Conservation (phyloP, 305 asterid genomes). For the Fraxinus latifolia region DNA sequence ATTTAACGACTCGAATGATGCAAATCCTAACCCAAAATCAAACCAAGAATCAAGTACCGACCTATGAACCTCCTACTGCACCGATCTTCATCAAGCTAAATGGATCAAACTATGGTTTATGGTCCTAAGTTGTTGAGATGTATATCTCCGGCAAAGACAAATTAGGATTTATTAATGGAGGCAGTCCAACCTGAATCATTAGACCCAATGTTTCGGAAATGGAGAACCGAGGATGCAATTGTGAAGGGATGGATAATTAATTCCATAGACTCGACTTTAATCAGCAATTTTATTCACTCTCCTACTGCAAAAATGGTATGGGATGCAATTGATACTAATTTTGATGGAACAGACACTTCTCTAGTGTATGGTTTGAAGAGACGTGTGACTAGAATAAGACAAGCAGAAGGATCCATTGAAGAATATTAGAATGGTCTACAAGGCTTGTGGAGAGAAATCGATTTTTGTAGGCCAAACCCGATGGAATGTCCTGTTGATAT, state of each 20-base stretch:
- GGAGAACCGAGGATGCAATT: neutral
- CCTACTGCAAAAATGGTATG: neutral
- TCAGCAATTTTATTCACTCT: neutral
- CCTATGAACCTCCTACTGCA: neutral
- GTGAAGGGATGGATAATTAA: neutral
- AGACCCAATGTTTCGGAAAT: no score
- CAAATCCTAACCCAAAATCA: neutral
- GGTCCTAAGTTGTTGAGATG: neutral
- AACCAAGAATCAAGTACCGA: neutral
- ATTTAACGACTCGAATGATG: neutral
- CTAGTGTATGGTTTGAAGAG: neutral
- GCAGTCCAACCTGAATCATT: neutral
- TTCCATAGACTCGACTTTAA: neutral
- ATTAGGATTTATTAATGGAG: neutral
- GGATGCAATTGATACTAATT: neutral
- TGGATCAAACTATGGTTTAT: neutral
- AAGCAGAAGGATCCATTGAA: neutral
- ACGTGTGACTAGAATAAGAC: neutral
- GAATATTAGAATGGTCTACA: neutral
- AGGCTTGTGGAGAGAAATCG: neutral
- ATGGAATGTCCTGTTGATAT: neutral
- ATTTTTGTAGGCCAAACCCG: neutral
- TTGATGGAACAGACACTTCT: neutral
- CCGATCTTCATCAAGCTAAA: neutral
- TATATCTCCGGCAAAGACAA: neutral